Evolutionary conservation across 495 filamentous ascomycete genomes (phyloP).

Genomic region (Beverwykella pulmonaria): DNA sequence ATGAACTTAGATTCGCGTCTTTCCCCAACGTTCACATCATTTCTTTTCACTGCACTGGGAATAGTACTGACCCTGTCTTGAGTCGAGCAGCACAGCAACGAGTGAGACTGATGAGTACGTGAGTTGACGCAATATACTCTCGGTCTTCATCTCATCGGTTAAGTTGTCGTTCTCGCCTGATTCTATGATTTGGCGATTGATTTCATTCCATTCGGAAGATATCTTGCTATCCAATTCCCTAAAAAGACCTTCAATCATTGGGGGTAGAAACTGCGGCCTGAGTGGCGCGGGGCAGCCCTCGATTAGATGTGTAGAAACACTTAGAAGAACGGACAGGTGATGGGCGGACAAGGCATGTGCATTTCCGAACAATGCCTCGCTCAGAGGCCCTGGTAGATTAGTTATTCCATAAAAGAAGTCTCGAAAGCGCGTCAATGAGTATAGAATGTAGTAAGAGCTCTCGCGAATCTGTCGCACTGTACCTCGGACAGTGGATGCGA

Average conservation of each 20-base stretch:
- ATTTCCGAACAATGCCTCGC: constrained; percentile 81
- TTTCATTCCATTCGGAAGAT: constrained; percentile 74
- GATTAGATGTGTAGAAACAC: constrained; percentile 81
- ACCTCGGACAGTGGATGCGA: constrained; percentile 88
- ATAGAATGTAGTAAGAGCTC: constrained; percentile 88
- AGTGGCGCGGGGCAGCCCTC: constrained; percentile 83
- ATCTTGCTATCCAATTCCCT: constrained; percentile 84
- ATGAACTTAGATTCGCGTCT: too few species aligned
- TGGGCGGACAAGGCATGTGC: constrained; percentile 85
- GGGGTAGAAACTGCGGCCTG: constrained; percentile 80
- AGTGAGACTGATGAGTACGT: constrained; percentile 90
- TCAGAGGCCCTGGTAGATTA: constrained; percentile 81
- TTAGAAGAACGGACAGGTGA: constrained; percentile 87
- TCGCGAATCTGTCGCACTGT: constrained; percentile 87
- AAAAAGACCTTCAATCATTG: constrained; percentile 80
- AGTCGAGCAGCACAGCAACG: constrained; percentile 84
- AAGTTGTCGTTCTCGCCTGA: constrained; percentile 69
- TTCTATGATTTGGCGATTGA: constrained; percentile 64
- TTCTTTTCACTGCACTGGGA: neutral
- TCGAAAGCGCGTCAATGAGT: constrained; percentile 85
- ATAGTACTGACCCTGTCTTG: constrained; percentile 43
- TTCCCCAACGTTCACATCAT: too few species aligned
- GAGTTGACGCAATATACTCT: constrained; percentile 92
- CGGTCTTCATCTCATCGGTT: constrained; percentile 95
- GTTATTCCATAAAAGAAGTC: constrained; percentile 85